These are phyloP conservation scores for Fermentozyma sake DNA, from an alignment of 1,139 yeast genomes.

Conservation along the genomic window DNA sequence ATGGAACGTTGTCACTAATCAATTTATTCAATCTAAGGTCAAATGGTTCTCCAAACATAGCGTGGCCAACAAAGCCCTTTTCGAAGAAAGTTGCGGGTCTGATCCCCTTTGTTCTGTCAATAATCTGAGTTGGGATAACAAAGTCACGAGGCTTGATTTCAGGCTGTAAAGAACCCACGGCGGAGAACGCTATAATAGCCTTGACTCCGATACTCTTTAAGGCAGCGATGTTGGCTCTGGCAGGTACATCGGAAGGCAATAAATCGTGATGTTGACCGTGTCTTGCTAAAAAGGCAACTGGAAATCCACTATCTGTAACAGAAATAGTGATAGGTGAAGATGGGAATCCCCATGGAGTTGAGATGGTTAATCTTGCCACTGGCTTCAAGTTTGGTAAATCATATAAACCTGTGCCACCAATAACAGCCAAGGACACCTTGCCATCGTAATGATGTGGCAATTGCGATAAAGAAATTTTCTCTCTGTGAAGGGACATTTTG, in stretches of 20 bases:
- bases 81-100: constrained; percentile 89
- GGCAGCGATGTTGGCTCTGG: constrained; percentile 93
- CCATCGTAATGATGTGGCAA: constrained; percentile 40
- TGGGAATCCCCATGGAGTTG: constrained; percentile 97
- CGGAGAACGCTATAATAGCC: constrained; percentile 87
- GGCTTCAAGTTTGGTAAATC: constrained; percentile 78
- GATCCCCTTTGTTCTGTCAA: constrained; percentile 94
- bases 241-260: constrained; percentile 89
- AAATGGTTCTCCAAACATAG: constrained; percentile 95
- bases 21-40: constrained; percentile 67
- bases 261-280: constrained; percentile 89
- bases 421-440: constrained; percentile 71
- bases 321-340: constrained; percentile 92
- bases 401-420: constrained; percentile 98
- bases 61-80: constrained; percentile 92
- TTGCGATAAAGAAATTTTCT: constrained; percentile 17
- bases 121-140: constrained; percentile 90
- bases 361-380: constrained; percentile 72
- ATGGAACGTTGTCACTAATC: constrained; percentile 53
- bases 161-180: constrained; percentile 91
- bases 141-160: constrained; percentile 92
- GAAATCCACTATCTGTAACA: constrained; percentile 67
- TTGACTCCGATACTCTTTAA: constrained; percentile 81
- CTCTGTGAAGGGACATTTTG: constrained; percentile 38
- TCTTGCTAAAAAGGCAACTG: constrained; percentile 91